Percentiles rank a stretch among this genome's conserved stretches.
Evolutionary conservation across 768 basidiomycete species (phyloP).

Genomic region (Filobasidium floriforme): DNA sequence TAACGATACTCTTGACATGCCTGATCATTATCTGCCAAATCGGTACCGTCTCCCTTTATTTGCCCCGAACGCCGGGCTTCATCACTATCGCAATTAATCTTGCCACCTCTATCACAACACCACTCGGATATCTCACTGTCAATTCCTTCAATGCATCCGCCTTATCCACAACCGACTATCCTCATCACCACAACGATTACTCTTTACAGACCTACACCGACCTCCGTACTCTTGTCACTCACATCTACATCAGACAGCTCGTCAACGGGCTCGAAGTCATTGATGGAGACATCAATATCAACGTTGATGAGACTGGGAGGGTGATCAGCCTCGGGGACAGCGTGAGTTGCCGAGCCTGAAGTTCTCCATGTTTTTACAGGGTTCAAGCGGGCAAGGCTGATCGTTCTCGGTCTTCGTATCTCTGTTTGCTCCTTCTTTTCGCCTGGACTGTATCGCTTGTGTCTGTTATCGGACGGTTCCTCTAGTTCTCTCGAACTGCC

Average conservation of each 20-base stretch:
- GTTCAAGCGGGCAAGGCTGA: no score
- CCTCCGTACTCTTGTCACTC: constrained; percentile 71
- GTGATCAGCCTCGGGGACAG: constrained; percentile 74
- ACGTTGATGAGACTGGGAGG: constrained; percentile 67
- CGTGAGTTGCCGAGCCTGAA: constrained; percentile 51
- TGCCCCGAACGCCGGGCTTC: no score
- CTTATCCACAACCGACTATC: not conserved
- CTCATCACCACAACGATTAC: not conserved
- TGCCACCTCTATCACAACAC: no score
- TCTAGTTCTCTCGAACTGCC: not conserved
- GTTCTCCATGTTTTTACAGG: not conserved
- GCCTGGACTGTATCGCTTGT: not conserved
- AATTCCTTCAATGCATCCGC: no score
- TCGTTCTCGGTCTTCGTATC: no score
- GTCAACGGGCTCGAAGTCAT: constrained; percentile 78
- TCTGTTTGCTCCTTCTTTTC: not conserved
- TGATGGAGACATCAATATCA: constrained; percentile 88
- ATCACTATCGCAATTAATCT: no score
- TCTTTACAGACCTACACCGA: constrained; percentile 60
- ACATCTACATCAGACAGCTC: constrained; percentile 78
- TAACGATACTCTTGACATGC: not conserved
- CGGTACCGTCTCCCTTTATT: no score
- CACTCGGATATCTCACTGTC: no score
- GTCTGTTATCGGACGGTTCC: no score
- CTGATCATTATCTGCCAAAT: not conserved